Base-by-base conservation (phyloP, 495 filamentous ascomycete species). In the Talaromyces liani region DNA sequence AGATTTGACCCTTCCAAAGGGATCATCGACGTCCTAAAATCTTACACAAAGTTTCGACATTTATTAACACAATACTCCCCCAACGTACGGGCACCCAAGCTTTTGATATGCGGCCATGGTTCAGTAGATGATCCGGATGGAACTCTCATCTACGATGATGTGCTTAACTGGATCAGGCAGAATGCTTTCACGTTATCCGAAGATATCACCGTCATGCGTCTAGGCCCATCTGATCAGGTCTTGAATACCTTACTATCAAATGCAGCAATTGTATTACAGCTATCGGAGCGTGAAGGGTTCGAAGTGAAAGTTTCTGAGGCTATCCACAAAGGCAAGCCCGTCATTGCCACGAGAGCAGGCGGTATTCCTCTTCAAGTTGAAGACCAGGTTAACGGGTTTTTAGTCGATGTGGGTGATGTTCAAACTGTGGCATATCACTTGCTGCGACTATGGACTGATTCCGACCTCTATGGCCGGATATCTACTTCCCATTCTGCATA, bases 261-360 rank as follows among this genome's bases (percentile, higher is more conserved):
- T 39, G 9, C 34, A 39, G 12, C 10, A 39, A 39, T 39, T 39
- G 34, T 39, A 12, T 39, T 39, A 39, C 34, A 39, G 12, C 34
- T 39, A 39, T 39, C 34, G 34, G 34, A 39, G 1, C 85, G 88
- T 20, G 91, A 96, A 71, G 91, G 91, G 3, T 96, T 96, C 68
- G 91, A 96, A 71, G 88, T 94, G 61, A 96, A 95, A 75, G 91
- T 96, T 16, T 92, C 88, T 0, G 91, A 96, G 72, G 91, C 90
- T 25, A 79, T 93, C 7, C 91, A 93, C 72, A 91, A 93, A 66
- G 91, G 91, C 24, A 86, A 88, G 9, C 91, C 91, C 2, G 82
- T 93, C 56, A 91, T 96, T 59, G 90, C 89, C 6, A 91, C 88
- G 0, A 79, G 80, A 16, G 88, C 88, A 1, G 91, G 91, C 34